Conservation (phyloP, 371 early-diverging fungal species). For the Apophysomyces trapeziformis region DNA sequence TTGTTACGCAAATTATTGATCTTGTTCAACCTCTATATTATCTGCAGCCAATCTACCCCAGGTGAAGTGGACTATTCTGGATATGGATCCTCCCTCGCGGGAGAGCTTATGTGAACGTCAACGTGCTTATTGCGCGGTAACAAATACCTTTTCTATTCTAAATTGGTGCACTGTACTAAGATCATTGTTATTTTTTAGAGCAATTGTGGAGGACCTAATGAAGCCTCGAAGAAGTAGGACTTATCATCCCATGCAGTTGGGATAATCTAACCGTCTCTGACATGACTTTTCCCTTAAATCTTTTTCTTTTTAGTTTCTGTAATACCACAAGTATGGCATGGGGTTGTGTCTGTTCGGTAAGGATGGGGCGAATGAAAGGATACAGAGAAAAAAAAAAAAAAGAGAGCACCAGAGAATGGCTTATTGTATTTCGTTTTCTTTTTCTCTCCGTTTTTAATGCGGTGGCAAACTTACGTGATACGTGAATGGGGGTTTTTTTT, state of each 20-base stretch:
- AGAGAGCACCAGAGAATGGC: neutral
- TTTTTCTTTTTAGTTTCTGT: slow-evolving; percentile 3
- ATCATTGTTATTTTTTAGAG: slow-evolving; percentile 18
- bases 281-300: neutral
- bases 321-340: slow-evolving; percentile 47
- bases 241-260: neutral
- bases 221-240: slow-evolving; percentile 38
- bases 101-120: slow-evolving; percentile 37
- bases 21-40: neutral
- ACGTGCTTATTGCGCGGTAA: slow-evolving; percentile 38
- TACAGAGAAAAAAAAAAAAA: neutral
- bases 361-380: neutral
- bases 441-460: neutral
- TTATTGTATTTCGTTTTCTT: neutral
- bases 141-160: too few species aligned
- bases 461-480: too few species aligned
- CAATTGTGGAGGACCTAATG: slow-evolving; percentile 37
- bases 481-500: too few species aligned
- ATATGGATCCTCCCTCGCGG: slow-evolving; percentile 28
- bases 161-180: too few species aligned
- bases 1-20: neutral
- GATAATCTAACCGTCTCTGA: neutral
- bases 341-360: slow-evolving; percentile 44
- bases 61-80: slow-evolving; percentile 32
- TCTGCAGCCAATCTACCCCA: slow-evolving; percentile 21